Percentiles rank a stretch among this genome's conserved stretches.
phyloP scores from a whole-genome alignment of 2,329 filamentous ascomycete species.

The Bipolaris bicolor region DNA sequence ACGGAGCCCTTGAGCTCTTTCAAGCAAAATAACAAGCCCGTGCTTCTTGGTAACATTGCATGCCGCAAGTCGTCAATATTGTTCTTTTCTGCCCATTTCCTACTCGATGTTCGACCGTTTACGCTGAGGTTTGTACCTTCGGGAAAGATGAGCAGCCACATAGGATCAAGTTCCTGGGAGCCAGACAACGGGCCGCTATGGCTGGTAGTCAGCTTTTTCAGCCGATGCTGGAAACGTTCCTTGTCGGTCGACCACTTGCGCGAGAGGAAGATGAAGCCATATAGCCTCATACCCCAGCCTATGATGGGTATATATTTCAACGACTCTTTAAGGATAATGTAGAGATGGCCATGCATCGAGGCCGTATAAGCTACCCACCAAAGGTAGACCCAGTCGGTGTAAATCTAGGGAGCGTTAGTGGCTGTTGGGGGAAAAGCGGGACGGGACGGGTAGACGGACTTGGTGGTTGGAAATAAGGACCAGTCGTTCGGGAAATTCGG shows the following conservation, averaged over 20 bases:
- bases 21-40: slow-evolving; percentile 79
- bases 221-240: slow-evolving; percentile 73
- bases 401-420: slow-evolving; percentile 60
- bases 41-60: slow-evolving; percentile 76
- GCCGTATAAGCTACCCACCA: slow-evolving; percentile 89
- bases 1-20: slow-evolving; percentile 75
- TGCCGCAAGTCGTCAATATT: slow-evolving; percentile 73
- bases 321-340: slow-evolving; percentile 89
- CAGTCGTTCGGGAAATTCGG: slow-evolving; percentile 79
- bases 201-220: slow-evolving; percentile 70
- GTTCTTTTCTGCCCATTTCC: slow-evolving; percentile 77
- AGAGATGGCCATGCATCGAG: slow-evolving; percentile 81
- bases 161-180: slow-evolving; percentile 67
- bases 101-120: slow-evolving; percentile 74
- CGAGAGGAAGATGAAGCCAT: slow-evolving; percentile 91
- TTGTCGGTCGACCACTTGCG: slow-evolving; percentile 85
- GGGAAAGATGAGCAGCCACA: slow-evolving; percentile 89
- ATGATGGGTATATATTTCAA: slow-evolving; percentile 83
- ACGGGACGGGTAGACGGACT: slow-evolving; percentile 31
- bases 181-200: slow-evolving; percentile 49
- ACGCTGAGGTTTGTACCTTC: slow-evolving; percentile 82
- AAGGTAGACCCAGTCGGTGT: slow-evolving; percentile 91
- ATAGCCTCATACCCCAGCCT: slow-evolving; percentile 83
- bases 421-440: background rate
- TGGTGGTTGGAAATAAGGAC: slow-evolving; percentile 88